These are phyloP conservation scores for Salicornia ramosissima DNA, from an alignment of 148 eudicot species.

Conservation along the genomic window DNA sequence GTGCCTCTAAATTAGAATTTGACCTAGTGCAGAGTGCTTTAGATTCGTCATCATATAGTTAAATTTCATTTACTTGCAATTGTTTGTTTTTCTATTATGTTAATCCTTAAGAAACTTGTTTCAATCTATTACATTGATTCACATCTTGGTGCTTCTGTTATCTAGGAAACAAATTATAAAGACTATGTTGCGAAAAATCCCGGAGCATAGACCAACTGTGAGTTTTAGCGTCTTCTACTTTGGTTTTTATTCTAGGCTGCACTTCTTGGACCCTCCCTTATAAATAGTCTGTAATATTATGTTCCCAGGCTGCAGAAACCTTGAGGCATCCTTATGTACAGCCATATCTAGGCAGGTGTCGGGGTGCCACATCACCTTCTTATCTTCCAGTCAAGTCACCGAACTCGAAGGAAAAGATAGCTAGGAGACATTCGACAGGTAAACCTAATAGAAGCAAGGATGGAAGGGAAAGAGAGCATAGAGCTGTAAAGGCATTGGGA, in stretches of 20 bases:
- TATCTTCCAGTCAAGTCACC: slow-evolving; percentile 83
- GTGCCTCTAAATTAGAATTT: slow-evolving; percentile 19
- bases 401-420: slow-evolving; percentile 54
- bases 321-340: slow-evolving; percentile 82
- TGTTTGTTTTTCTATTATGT: slow-evolving; percentile 6
- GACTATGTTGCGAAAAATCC: slow-evolving; percentile 86
- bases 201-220: slow-evolving; percentile 97
- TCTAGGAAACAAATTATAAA: slow-evolving; percentile 90
- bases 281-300: neutral
- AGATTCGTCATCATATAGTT: neutral
- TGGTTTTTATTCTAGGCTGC: neutral
- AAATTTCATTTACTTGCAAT: neutral
- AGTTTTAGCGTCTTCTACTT: slow-evolving; percentile 27
- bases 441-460: slow-evolving; percentile 41
- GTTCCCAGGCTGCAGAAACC: slow-evolving; percentile 78
- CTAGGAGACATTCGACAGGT: slow-evolving; percentile 45
- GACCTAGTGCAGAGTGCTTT: neutral
- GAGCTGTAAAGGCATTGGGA: slow-evolving; percentile 30
- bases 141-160: neutral
- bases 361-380: slow-evolving; percentile 59
- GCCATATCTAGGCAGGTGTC: slow-evolving; percentile 68
- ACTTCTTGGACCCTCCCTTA: slow-evolving; percentile 15
- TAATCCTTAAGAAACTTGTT: neutral
- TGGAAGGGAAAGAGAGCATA: slow-evolving; percentile 31
- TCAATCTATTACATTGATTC: neutral